A percentile compares a stretch with the other conserved stretches of the same genome.
phyloP scores from a whole-genome alignment of 2,329 filamentous ascomycete species.

The Curvularia sp. region DNA sequence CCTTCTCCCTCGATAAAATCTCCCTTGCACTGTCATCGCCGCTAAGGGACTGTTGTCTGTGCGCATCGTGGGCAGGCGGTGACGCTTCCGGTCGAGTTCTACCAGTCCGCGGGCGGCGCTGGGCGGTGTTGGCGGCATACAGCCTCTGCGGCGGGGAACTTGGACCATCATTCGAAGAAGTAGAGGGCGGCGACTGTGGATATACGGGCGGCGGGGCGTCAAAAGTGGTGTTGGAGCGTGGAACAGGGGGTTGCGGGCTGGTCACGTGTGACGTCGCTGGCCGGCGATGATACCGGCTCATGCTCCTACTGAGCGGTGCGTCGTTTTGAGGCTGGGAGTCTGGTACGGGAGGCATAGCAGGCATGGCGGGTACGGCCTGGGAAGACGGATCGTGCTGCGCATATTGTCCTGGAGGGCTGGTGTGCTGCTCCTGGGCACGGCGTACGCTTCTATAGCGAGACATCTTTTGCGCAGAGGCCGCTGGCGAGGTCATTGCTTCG shows the following conservation, averaged over 20 bases:
- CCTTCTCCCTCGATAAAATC: constrained; percentile 42
- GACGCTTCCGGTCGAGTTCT: constrained; percentile 29
- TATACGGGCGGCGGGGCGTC: constrained; percentile 20
- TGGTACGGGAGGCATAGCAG: constrained; percentile 36
- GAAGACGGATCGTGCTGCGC: constrained; percentile 19
- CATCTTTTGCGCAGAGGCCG: constrained; percentile 53
- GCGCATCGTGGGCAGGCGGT: constrained; percentile 24
- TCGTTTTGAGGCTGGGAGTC: constrained; percentile 30
- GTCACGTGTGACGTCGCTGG: constrained; percentile 38
- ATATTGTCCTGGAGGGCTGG: too few species aligned
- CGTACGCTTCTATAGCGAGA: constrained; percentile 66
- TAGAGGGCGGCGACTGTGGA: constrained; percentile 20
- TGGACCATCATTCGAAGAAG: constrained; percentile 35
- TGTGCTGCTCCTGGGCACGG: constrained; percentile 49
- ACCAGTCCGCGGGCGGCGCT: constrained; percentile 38
- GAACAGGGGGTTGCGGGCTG: constrained; percentile 32
- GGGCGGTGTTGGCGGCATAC: constrained; percentile 30
- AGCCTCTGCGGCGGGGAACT: constrained; percentile 37
- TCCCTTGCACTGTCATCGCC: constrained; percentile 44
- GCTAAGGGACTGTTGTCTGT: constrained; percentile 30
- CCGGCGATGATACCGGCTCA: constrained; percentile 52
- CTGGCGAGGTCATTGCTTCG: constrained; percentile 34
- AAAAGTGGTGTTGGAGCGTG: constrained; percentile 33
- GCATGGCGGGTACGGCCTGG: constrained; percentile 23
- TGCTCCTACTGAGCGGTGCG: constrained; percentile 45